Conservation (phyloP, 169 alveolate genomes). For the Plasmodium chabaudi region DNA sequence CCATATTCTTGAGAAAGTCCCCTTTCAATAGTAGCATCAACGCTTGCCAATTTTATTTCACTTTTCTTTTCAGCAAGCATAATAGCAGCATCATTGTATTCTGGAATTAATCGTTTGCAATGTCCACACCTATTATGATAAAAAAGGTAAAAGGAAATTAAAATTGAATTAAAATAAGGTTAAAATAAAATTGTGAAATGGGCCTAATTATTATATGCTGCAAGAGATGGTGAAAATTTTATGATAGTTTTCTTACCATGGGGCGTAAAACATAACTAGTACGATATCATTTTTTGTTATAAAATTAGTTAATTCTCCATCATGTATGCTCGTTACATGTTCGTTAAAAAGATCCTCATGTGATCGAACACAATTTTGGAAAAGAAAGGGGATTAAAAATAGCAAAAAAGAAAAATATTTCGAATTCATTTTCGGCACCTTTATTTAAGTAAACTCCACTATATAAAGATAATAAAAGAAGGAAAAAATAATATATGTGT, state of each 20-base stretch:
- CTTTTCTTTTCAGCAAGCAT: conserved; percentile 85
- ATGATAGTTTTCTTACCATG: conserved; percentile 21
- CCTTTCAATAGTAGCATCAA: conserved; percentile 90
- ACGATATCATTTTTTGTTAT: conserved; percentile 57
- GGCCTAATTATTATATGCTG: too few species aligned
- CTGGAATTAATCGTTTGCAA: conserved; percentile 95
- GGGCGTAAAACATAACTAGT: conserved; percentile 67
- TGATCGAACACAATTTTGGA: conserved; percentile 18
- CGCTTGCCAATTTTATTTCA: conserved; percentile 89
- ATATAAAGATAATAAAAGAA: too few species aligned
- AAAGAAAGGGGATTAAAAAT: conserved; percentile 36
- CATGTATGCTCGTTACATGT: conserved; percentile 37
- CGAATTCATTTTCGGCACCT: conserved; percentile 30
- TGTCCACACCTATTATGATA: conserved; percentile 86
- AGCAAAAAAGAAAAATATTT: conserved; percentile 25
- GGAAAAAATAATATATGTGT: too few species aligned
- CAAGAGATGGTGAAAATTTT: neutral
- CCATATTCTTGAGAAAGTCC: conserved; percentile 88
- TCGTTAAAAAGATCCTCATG: conserved; percentile 68
- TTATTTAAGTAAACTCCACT: neutral
- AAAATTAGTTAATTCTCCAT: conserved; percentile 41
- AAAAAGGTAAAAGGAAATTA: neutral
- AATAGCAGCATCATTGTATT: conserved; percentile 93
- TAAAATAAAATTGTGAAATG: neutral
- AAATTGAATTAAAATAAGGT: too few species aligned